Percentiles rank a stretch among this genome's conserved stretches.
phyloP scores from a whole-genome alignment of 2,329 filamentous ascomycete species.

The Aspergillus unguis region DNA sequence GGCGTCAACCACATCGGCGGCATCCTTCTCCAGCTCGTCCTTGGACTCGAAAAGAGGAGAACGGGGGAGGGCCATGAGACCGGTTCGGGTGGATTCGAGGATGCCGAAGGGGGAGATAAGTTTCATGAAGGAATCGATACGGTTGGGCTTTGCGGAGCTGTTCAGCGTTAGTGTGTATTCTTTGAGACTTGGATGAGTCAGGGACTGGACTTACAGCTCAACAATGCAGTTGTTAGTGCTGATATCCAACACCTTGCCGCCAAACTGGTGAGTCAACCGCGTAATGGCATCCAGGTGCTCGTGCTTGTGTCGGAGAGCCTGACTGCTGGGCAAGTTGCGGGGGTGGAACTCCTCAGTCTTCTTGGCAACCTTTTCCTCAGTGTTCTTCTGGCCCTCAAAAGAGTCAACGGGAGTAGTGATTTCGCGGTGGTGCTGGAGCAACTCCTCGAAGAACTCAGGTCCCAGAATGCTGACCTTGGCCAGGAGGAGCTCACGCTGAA shows the following conservation, averaged over 20 bases:
- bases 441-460: conserved; percentile 96
- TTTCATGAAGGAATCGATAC: conserved; percentile 98
- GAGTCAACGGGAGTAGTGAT: conserved; percentile 59
- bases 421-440: conserved; percentile 91
- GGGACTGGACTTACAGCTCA: conserved; percentile 68
- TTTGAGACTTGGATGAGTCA: neutral
- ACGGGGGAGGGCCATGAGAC: conserved; percentile 92
- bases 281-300: conserved; percentile 96
- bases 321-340: conserved; percentile 75
- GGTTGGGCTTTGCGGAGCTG: conserved; percentile 83
- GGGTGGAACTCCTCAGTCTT: conserved; percentile 73
- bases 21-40: conserved; percentile 77
- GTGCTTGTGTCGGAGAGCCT: conserved; percentile 94
- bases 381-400: conserved; percentile 29
- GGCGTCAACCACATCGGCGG: conserved; percentile 89
- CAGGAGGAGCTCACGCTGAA: conserved; percentile 91
- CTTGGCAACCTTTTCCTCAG: conserved; percentile 16
- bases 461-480: conserved; percentile 96
- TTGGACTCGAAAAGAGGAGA: conserved; percentile 76
- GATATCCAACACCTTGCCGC: conserved; percentile 95
- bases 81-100: conserved; percentile 89
- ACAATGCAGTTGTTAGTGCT: conserved; percentile 99
- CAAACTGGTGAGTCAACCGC: conserved; percentile 94
- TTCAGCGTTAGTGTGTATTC: conserved; percentile 4
- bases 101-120: conserved; percentile 92